These are phyloP conservation scores for Diaporthe ampelina DNA, from an alignment of 2,329 filamentous ascomycete genomes.

Conservation along the genomic window DNA sequence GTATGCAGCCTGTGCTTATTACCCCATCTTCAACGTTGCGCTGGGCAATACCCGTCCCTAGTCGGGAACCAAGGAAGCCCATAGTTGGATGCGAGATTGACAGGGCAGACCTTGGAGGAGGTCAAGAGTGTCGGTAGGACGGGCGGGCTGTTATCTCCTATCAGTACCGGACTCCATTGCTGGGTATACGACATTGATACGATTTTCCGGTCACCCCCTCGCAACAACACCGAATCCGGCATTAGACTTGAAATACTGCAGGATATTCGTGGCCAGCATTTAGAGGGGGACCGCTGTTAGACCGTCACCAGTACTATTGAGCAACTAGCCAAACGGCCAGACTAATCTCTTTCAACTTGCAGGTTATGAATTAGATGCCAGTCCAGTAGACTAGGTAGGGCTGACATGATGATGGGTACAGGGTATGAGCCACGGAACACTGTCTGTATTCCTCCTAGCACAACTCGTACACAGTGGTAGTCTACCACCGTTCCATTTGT, in stretches of 20 bases:
- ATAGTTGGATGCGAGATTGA: constrained; percentile 1
- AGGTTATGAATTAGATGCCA: not conserved
- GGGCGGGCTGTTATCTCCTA: constrained; percentile 30
- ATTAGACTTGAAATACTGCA: constrained; percentile 20
- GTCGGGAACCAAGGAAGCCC: constrained; percentile 22
- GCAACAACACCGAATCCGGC: constrained; percentile 11
- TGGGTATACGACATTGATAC: constrained; percentile 13
- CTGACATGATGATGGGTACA: constrained; percentile 9
- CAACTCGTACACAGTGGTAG: not conserved
- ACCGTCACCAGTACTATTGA: not conserved
- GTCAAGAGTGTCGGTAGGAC: constrained; percentile 4
- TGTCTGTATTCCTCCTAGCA: constrained; percentile 18
- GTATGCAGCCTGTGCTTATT: constrained; percentile 27
- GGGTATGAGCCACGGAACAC: constrained; percentile 1
- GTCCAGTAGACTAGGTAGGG: constrained; percentile 9
- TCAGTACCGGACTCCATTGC: constrained; percentile 20
- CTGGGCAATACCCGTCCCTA: constrained; percentile 17
- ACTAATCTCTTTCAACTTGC: not conserved
- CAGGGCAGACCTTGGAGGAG: constrained; percentile 22
- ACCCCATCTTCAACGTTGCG: constrained; percentile 24
- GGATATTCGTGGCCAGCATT: not conserved
- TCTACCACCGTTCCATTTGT: not conserved
- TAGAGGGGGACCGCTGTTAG: not conserved
- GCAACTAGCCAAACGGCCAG: not conserved
- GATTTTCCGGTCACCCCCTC: not conserved